Evolutionary conservation across 1,284 basidiomycete genomes (phyloP).

Genomic region (Termitomyces sp.): DNA sequence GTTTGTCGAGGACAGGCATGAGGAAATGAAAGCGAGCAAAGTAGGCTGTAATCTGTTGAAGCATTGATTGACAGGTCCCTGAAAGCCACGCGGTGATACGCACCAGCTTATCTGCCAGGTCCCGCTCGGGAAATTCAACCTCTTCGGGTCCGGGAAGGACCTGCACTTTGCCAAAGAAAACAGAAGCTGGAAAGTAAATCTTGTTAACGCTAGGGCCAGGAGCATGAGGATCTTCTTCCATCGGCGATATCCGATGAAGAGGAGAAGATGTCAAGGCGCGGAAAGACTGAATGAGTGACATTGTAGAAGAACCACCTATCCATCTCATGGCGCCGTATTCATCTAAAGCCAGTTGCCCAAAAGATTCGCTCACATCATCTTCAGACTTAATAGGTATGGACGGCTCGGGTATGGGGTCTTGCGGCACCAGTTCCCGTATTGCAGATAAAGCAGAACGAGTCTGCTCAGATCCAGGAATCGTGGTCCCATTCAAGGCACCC

Average conservation of each 20-base stretch:
- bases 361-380: slow-evolving; percentile 71
- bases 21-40: slow-evolving; percentile 81
- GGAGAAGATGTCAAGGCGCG: slow-evolving; percentile 68
- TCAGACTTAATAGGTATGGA: slow-evolving; percentile 55
- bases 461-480: slow-evolving; percentile 16
- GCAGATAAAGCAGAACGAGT: slow-evolving; percentile 32
- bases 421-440: slow-evolving; percentile 39
- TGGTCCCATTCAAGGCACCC: slow-evolving; percentile 33
- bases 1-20: slow-evolving; percentile 80
- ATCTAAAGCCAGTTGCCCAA: slow-evolving; percentile 82
- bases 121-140: slow-evolving; percentile 80
- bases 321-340: slow-evolving; percentile 88
- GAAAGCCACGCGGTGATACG: slow-evolving; percentile 19
- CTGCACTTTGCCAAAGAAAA: slow-evolving; percentile 82
- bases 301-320: slow-evolving; percentile 88
- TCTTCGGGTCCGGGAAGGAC: slow-evolving; percentile 81
- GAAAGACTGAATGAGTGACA: slow-evolving; percentile 88
- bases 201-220: slow-evolving; percentile 75
- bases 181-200: slow-evolving; percentile 82
- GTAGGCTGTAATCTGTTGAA: slow-evolving; percentile 70
- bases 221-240: slow-evolving; percentile 74
- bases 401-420: slow-evolving; percentile 30
- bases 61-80: slow-evolving; percentile 3
- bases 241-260: slow-evolving; percentile 70
- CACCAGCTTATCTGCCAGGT: slow-evolving; percentile 79